Conservation (phyloP, 2,329 filamentous ascomycete species). For the Cyphellophora europaea region DNA sequence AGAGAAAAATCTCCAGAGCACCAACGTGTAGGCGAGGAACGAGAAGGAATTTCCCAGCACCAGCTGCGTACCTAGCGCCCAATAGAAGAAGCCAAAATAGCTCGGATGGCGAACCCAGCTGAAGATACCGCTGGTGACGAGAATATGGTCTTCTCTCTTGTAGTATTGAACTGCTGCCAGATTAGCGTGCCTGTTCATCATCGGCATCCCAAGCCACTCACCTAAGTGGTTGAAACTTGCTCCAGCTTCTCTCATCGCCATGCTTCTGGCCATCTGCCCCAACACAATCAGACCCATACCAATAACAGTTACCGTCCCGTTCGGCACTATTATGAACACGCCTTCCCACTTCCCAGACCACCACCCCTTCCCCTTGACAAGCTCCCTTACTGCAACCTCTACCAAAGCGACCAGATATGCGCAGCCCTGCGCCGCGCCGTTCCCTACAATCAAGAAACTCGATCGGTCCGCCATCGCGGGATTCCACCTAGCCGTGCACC, state of each 20-base stretch:
- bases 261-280: slow-evolving; percentile 68
- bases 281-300: slow-evolving; percentile 56
- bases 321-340: slow-evolving; percentile 28
- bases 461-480: slow-evolving; percentile 60
- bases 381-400: slow-evolving; percentile 50
- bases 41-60: slow-evolving; percentile 78
- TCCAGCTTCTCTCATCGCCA: slow-evolving; percentile 82
- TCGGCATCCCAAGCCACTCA: not conserved
- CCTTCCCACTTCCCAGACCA: slow-evolving; percentile 24
- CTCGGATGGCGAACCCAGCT: slow-evolving; percentile 68
- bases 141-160: slow-evolving; percentile 59
- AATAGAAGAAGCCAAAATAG: slow-evolving; percentile 99
- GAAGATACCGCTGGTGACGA: slow-evolving; percentile 83
- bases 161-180: slow-evolving; percentile 52
- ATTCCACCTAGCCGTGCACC: slow-evolving; percentile 77
- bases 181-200: slow-evolving; percentile 32
- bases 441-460: slow-evolving; percentile 75
- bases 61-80: slow-evolving; percentile 89
- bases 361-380: slow-evolving; percentile 3
- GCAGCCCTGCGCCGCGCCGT: slow-evolving; percentile 74
- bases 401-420: slow-evolving; percentile 67
- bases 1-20: slow-evolving; percentile 81
- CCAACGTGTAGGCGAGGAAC: slow-evolving; percentile 60
- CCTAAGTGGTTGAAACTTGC: slow-evolving; percentile 73
- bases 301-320: slow-evolving; percentile 22